Base-by-base conservation (phyloP, 331 rosid species). In the Arachis monticola region DNA sequence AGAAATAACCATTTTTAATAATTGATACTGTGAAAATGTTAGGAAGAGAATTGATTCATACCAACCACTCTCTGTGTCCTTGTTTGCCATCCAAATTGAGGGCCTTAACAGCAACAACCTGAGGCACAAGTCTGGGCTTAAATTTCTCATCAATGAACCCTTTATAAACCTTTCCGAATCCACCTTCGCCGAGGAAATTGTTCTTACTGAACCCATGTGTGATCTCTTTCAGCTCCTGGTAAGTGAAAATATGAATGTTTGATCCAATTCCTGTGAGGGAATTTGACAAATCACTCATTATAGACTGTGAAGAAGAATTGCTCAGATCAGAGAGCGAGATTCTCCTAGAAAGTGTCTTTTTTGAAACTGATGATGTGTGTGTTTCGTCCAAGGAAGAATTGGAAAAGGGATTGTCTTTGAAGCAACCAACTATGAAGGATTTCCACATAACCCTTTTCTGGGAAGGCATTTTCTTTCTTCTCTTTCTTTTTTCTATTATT, bases 1-100 rank as follows among this genome's bases (percentile, higher is more conserved):
- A 22, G 27, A 22, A 22, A 22, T 22, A 22, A 22, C 27, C 27
- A 22, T 22, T 22, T 22, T 22, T 22, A 22, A 22, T 22, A 22
- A 22, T 22, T 22, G 27, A 22, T 22, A 22, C 27, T 22, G 27
- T 22, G 32, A 64, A 38, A 38, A 1, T 35, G 66, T 41, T 67
- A 3, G 55, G 61, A 11, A 55, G 40, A 35, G 3, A 5, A 35
- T 3, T 3, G 63, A 67, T 32, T 17, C 87, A 85, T 80, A 92
- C 97, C 97, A 95, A 83, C 97, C 97, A 95, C 86, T 95, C 99
- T 72, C 93, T 80, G 44, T 95, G 99, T 7, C 99, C 97, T 79
- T 95, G 99, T 74, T 81, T 86, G 59, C 99, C 96, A 79, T 87
- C 92, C 82, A 92, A 90, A 56, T 95, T 92, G 51, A 95, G 78